Evolutionary conservation across 345 rosid genomes (phyloP).

Genomic region (Anastatica hierochuntica): DNA sequence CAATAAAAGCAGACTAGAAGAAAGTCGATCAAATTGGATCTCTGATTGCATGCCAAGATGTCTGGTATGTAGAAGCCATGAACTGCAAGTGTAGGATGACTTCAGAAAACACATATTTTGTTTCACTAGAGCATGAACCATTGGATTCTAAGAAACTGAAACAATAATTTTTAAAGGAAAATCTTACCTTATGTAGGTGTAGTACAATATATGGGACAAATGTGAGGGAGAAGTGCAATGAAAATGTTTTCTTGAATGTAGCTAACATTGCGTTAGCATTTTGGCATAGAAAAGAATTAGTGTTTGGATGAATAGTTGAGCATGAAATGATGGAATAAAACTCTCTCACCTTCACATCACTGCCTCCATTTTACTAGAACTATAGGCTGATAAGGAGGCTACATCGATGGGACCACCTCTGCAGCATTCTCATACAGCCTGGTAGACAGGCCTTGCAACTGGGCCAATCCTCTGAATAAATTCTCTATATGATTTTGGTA

Average conservation of each 20-base stretch:
- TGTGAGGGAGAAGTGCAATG: slow-evolving; percentile 91
- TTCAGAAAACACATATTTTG: too few species aligned
- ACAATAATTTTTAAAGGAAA: background rate
- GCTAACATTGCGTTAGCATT: slow-evolving; percentile 83
- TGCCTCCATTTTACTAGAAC: slow-evolving; percentile 40
- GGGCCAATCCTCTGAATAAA: slow-evolving; percentile 98
- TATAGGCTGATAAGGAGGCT: slow-evolving; percentile 58
- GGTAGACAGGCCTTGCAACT: slow-evolving; percentile 76
- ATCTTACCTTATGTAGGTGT: slow-evolving; percentile 74
- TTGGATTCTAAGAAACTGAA: too few species aligned
- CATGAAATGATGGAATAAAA: slow-evolving; percentile 83
- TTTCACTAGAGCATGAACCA: too few species aligned
- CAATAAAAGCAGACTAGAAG: slow-evolving; percentile 96
- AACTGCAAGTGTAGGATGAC: slow-evolving; percentile 43
- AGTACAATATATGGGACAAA: slow-evolving; percentile 95
- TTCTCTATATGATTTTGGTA: slow-evolving; percentile 89
- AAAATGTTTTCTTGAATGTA: slow-evolving; percentile 93
- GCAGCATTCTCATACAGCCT: slow-evolving; percentile 86
- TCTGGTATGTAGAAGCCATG: slow-evolving; percentile 76
- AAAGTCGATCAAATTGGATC: slow-evolving; percentile 87
- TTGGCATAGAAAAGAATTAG: slow-evolving; percentile 66
- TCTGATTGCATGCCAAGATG: slow-evolving; percentile 76
- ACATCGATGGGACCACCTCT: slow-evolving; percentile 81
- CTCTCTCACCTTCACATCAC: slow-evolving; percentile 53
- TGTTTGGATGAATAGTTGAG: slow-evolving; percentile 80